These are phyloP conservation scores for Naematelia aurantialba DNA, from an alignment of 768 basidiomycete genomes.

Conservation along the genomic window DNA sequence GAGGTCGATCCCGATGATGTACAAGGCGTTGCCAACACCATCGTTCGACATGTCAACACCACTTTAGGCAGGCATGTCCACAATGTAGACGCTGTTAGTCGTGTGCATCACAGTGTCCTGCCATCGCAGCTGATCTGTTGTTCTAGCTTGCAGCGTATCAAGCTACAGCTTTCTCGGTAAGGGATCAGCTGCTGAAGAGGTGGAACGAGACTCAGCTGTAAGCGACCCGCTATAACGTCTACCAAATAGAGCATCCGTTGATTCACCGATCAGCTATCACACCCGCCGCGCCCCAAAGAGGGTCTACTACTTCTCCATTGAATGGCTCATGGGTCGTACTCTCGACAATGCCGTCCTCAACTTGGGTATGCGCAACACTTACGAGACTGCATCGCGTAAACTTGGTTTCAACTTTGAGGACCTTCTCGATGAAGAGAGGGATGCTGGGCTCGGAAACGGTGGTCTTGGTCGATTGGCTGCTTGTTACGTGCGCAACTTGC, in stretches of 20 bases:
- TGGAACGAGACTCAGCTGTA: conserved; percentile 72
- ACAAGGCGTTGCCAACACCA: conserved; percentile 40
- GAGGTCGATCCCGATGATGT: conserved; percentile 37
- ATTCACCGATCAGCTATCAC: conserved; percentile 39
- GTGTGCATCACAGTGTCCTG: not conserved
- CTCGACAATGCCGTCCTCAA: conserved; percentile 75
- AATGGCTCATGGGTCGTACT: conserved; percentile 59
- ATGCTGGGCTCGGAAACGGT: conserved; percentile 91
- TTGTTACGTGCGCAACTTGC: conserved; percentile 65
- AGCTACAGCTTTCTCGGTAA: conserved; percentile 78
- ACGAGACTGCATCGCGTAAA: conserved; percentile 61
- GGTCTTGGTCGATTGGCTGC: conserved; percentile 94
- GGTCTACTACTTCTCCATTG: conserved; percentile 86
- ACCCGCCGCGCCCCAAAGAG: conserved; percentile 50
- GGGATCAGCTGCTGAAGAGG: conserved; percentile 76
- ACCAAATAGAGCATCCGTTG: conserved; percentile 6
- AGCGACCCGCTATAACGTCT: conserved; percentile 15
- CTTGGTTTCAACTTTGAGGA: conserved; percentile 91
- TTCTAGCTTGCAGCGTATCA: conserved; percentile 77
- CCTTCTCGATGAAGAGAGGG: conserved; percentile 79
- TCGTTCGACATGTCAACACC: conserved; percentile 52
- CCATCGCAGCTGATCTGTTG: not conserved
- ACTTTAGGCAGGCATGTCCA: conserved; percentile 85
- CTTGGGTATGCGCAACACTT: conserved; percentile 74
- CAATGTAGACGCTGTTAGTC: conserved; percentile 63